A percentile compares a stretch with the other conserved stretches of the same genome.
Evolutionary conservation across 2,329 filamentous ascomycete genomes (phyloP).

Genomic region (Cladosporium sp.): DNA sequence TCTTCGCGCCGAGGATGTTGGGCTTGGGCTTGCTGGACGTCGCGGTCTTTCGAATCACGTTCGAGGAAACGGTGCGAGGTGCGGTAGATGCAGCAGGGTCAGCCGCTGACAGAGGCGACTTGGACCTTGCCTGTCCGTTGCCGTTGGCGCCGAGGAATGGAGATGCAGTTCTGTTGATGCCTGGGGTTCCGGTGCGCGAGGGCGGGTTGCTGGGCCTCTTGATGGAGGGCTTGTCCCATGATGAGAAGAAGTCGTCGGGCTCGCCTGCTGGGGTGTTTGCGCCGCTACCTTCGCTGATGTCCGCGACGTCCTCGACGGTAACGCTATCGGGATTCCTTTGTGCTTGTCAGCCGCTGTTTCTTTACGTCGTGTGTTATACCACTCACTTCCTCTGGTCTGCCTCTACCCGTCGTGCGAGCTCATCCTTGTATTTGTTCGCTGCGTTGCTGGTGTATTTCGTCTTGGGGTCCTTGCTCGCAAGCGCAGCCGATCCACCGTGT

Average conservation of each 20-base stretch:
- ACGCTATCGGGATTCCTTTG: constrained; percentile 76
- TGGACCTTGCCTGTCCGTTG: constrained; percentile 62
- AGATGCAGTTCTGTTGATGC: constrained; percentile 75
- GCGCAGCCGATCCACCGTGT: constrained; percentile 85
- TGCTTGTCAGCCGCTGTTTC: constrained; percentile 22
- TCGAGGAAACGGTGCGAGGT: constrained; percentile 68
- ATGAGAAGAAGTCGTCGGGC: constrained; percentile 94
- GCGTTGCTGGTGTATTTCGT: constrained; percentile 91
- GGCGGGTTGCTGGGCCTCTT: constrained; percentile 92
- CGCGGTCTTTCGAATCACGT: constrained; percentile 71
- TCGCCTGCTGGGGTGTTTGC: constrained; percentile 74
- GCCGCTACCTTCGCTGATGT: constrained; percentile 55
- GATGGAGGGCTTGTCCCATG: constrained; percentile 96
- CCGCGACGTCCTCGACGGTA: constrained; percentile 66
- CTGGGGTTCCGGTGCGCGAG: constrained; percentile 81
- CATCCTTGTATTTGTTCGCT: constrained; percentile 97
- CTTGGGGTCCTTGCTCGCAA: constrained; percentile 94
- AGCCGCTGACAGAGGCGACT: constrained; percentile 67
- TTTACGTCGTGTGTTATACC: neutral
- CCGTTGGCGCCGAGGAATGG: constrained; percentile 72
- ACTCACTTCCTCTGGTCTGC: constrained; percentile 78
- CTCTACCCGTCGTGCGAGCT: constrained; percentile 78
- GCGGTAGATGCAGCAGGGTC: constrained; percentile 56
- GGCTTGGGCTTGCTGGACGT: constrained; percentile 60
- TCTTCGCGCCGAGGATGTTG: constrained; percentile 64